phyloP scores from a whole-genome alignment of 225 moss, liverwort and hornwort genomes.

The Pseudoscleropodium purum region DNA sequence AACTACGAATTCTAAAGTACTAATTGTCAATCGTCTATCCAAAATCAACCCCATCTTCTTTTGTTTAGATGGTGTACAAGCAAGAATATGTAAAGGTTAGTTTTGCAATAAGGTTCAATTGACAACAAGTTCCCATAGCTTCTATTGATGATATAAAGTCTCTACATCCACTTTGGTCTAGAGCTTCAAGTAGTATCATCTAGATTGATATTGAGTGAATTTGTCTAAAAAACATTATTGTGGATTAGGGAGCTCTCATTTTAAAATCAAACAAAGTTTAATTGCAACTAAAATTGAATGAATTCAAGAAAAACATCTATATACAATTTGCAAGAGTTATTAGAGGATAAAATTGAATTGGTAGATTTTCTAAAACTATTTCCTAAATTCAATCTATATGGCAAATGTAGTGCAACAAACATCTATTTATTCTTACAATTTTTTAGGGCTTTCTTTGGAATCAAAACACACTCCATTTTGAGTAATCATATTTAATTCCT shows the following conservation, averaged over 20 bases:
- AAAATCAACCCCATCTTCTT: not conserved
- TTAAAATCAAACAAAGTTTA: not conserved
- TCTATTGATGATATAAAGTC: not conserved
- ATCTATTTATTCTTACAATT: not conserved
- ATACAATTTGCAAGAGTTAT: not conserved
- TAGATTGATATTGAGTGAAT: not conserved
- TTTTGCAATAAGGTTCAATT: not conserved
- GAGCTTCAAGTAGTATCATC: not conserved
- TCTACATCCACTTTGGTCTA: not conserved
- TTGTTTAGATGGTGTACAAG: not conserved
- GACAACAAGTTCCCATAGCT: not conserved
- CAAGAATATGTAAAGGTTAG: not conserved
- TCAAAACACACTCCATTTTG: not conserved
- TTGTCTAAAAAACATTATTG: not conserved
- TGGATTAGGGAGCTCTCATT: rapidly evolving
- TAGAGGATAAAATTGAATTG: not conserved
- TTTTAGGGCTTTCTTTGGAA: not conserved
- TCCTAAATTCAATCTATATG: not conserved
- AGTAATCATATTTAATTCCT: not conserved
- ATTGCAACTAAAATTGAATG: not conserved
- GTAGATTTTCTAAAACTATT: not conserved
- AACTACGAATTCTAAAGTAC: not conserved
- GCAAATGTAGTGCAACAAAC: not conserved
- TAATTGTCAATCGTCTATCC: not conserved
- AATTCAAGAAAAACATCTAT: not conserved